Conservation (phyloP, 2,329 filamentous ascomycete species). For the Penicillium sclerotigenum region DNA sequence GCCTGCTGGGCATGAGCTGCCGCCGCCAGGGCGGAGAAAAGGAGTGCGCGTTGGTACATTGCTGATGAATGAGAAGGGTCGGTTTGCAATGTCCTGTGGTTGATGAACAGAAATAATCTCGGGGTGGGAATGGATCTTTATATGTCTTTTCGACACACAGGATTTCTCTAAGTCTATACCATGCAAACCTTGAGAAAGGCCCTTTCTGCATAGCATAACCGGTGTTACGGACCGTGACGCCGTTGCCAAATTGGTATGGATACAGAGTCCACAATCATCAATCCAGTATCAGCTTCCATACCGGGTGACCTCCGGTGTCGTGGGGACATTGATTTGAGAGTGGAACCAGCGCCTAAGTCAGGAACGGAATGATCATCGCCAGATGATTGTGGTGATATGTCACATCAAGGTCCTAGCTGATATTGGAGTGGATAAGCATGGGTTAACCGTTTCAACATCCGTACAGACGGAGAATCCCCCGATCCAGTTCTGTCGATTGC, state of each 20-base stretch:
- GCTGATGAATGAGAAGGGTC: slow-evolving; percentile 5
- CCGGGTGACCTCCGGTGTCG: slow-evolving; percentile 10
- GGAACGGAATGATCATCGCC: slow-evolving; percentile 19
- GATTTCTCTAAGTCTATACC: not conserved
- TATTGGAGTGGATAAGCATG: slow-evolving; percentile 1
- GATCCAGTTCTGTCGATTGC: slow-evolving; percentile 3
- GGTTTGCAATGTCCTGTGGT: slow-evolving; percentile 21
- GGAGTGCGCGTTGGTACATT: slow-evolving; percentile 32
- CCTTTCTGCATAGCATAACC: slow-evolving; percentile 8
- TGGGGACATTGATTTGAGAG: slow-evolving; percentile 11
- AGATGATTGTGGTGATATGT: not conserved
- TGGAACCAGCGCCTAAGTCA: slow-evolving; percentile 15
- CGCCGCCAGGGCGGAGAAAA: slow-evolving; percentile 30
- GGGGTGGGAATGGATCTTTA: slow-evolving; percentile 13
- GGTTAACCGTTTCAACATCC: slow-evolving; percentile 12
- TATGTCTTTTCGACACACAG: slow-evolving; percentile 14
- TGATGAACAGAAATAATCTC: slow-evolving; percentile 13
- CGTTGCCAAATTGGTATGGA: slow-evolving; percentile 18
- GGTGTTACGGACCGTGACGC: slow-evolving; percentile 14
- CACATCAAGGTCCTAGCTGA: slow-evolving; percentile 3
- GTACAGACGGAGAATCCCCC: slow-evolving; percentile 11
- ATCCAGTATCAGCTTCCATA: slow-evolving; percentile 12
- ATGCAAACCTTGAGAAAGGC: slow-evolving; percentile 2
- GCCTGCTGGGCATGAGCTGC: slow-evolving; percentile 31
- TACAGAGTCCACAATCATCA: slow-evolving; percentile 6